Conservation (phyloP, 78 protist genomes). For the Dictyostelium citrinum region DNA sequence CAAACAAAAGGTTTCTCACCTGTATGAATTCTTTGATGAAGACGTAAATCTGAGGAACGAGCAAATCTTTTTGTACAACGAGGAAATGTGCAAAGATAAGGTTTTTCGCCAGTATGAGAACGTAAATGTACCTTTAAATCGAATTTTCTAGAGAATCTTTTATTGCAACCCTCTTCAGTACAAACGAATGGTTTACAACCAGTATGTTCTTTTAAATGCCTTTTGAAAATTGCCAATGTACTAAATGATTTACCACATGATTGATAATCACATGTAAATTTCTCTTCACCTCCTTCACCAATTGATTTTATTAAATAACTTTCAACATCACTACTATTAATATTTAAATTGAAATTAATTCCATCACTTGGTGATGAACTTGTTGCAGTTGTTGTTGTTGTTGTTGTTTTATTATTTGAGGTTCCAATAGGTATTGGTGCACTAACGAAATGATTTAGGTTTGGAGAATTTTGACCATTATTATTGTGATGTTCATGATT, state of each 20-base stretch:
- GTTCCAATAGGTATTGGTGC: not conserved
- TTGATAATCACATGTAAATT: slow-evolving; percentile 13
- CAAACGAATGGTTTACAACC: slow-evolving; percentile 79
- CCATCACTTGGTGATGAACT: not conserved
- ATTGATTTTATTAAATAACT: not conserved
- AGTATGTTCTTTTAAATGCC: slow-evolving; percentile 72
- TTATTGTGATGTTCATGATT: not conserved
- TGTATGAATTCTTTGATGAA: slow-evolving; percentile 81
- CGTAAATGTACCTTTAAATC: slow-evolving; percentile 85
- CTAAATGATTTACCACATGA: slow-evolving; percentile 40
- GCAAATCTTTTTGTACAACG: slow-evolving; percentile 83
- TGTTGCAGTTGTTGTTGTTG: not conserved
- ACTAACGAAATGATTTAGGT: not conserved
- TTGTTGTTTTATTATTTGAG: not conserved
- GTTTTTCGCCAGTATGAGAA: slow-evolving; percentile 88
- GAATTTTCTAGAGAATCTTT: slow-evolving; percentile 45
- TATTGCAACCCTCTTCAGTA: slow-evolving; percentile 61
- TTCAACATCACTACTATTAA: not conserved
- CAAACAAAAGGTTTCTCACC: slow-evolving; percentile 85
- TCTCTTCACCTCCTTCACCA: not conserved
- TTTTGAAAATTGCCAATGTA: slow-evolving; percentile 40
- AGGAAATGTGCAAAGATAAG: slow-evolving; percentile 72
- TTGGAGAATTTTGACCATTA: not conserved
- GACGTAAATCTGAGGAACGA: slow-evolving; percentile 37
- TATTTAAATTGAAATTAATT: not conserved